Conservation (phyloP, 768 basidiomycete genomes). For the Crepidotus variabilis region DNA sequence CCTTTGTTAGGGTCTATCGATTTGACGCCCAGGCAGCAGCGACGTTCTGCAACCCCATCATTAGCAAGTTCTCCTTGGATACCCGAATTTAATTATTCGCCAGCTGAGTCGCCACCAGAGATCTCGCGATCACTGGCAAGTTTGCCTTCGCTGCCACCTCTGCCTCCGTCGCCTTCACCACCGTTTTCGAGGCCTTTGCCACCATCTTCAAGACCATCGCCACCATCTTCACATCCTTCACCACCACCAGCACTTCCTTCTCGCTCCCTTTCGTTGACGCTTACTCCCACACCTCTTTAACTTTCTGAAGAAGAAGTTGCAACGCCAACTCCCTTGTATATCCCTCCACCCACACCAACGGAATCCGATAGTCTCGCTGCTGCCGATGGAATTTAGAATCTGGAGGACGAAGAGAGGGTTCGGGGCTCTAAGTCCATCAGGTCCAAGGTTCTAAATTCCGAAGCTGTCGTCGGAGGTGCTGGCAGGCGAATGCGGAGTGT, state of each 20-base stretch:
- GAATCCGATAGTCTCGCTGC: constrained; percentile 7
- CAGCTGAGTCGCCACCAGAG: constrained; percentile 14
- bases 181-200: neutral
- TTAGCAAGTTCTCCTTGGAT: constrained; percentile 9
- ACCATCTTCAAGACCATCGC: too few species aligned
- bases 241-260: constrained; percentile 7
- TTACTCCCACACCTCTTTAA: constrained; percentile 11
- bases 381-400: too few species aligned
- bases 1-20: neutral
- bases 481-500: too few species aligned
- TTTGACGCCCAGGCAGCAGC: neutral
- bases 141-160: neutral
- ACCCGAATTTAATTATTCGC: constrained; percentile 29
- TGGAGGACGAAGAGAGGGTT: too few species aligned
- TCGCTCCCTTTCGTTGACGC: constrained; percentile 11
- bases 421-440: too few species aligned
- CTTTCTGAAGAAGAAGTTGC: constrained; percentile 13
- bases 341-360: constrained; percentile 15
- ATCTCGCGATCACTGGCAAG: neutral
- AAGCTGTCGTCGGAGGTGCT: too few species aligned
- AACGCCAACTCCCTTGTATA: constrained; percentile 30
- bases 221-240: neutral
- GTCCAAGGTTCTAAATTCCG: too few species aligned
- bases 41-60: neutral
- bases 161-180: constrained; percentile 7